Conservation (phyloP, 2,329 filamentous ascomycete species). For the Aspergillus caelatus region DNA sequence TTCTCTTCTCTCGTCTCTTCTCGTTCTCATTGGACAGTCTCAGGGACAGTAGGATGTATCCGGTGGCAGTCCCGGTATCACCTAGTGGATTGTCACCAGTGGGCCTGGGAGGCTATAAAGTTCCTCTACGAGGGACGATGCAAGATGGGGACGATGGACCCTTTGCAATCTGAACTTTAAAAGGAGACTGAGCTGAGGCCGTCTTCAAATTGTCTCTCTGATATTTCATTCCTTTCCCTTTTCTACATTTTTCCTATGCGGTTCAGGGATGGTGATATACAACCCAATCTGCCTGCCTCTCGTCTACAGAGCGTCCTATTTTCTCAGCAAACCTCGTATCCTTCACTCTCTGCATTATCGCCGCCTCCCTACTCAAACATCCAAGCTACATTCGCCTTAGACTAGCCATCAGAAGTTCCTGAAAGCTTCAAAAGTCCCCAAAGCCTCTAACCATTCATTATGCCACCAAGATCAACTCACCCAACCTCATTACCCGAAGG, state of each 20-base stretch:
- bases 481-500: conserved; percentile 33
- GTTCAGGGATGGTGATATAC: not conserved
- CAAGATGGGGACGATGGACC: not conserved
- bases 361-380: too few species aligned
- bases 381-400: not conserved
- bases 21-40: conserved; percentile 12
- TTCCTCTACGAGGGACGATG: not conserved
- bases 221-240: not conserved
- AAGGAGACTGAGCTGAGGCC: not conserved
- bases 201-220: not conserved
- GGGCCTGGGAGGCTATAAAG: not conserved
- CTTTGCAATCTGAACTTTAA: not conserved
- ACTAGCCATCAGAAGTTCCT: not conserved
- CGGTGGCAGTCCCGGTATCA: conserved; percentile 24
- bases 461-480: conserved; percentile 29
- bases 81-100: conserved; percentile 14
- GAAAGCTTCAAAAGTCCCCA: not conserved
- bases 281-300: not conserved
- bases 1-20: conserved; percentile 2
- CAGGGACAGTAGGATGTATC: conserved; percentile 21
- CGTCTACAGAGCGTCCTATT: not conserved
- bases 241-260: not conserved
- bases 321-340: not conserved
- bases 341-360: not conserved
- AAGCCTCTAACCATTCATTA: conserved; percentile 8